Conservation (phyloP, 2,329 filamentous ascomycete genomes). For the Penicillium sp. region DNA sequence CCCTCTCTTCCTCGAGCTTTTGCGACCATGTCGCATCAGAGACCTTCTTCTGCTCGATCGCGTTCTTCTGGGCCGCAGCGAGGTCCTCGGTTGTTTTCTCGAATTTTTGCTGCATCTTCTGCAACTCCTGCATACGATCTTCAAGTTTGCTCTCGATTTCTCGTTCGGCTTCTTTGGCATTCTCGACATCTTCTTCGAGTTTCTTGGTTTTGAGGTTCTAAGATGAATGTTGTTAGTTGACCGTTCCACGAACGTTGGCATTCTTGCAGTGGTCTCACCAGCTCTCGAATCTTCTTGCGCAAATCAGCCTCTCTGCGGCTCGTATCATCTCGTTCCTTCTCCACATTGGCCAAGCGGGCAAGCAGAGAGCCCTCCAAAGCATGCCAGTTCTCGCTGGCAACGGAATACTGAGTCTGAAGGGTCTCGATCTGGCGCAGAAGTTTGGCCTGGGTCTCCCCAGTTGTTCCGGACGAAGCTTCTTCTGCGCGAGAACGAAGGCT, state of each 20-base stretch:
- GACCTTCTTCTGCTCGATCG: constrained; percentile 58
- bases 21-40: constrained; percentile 58
- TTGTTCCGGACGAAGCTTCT: constrained; percentile 79
- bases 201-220: constrained; percentile 66
- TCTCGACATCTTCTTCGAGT: constrained; percentile 79
- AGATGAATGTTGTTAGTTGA: constrained; percentile 6
- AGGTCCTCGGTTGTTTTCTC: constrained; percentile 60
- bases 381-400: constrained; percentile 96
- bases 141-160: constrained; percentile 58
- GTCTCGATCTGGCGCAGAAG: constrained; percentile 92
- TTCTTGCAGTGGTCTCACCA: constrained; percentile 53
- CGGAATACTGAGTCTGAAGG: constrained; percentile 88
- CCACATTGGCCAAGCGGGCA: constrained; percentile 70
- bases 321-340: constrained; percentile 91
- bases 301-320: constrained; percentile 74
- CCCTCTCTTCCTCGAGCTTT: constrained; percentile 63
- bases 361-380: constrained; percentile 86
- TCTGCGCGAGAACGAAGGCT: constrained; percentile 80
- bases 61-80: constrained; percentile 55
- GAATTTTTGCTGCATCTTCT: constrained; percentile 42
- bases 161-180: constrained; percentile 48
- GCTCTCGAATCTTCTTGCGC: constrained; percentile 83
- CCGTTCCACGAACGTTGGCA: not conserved
- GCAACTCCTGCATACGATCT: constrained; percentile 61
- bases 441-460: constrained; percentile 82